A percentile compares a stretch with the other conserved stretches of the same genome.
These are phyloP conservation scores for Pharus latifolius DNA, from an alignment of 176 grass and related monocot genomes.

Conservation along the genomic window DNA sequence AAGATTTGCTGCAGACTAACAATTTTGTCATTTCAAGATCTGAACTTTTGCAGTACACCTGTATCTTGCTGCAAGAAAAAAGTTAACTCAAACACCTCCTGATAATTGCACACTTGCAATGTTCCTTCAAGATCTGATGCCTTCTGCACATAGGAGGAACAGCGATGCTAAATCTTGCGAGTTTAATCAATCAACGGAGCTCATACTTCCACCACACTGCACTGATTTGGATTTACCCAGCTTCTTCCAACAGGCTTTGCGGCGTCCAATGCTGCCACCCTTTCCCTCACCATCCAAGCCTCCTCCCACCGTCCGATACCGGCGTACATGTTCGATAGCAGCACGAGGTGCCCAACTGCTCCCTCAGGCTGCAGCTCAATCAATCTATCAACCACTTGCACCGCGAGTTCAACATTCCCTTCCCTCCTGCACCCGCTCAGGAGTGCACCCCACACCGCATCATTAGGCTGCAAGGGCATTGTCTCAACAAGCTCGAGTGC, in stretches of 20 bases:
- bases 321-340: slow-evolving; percentile 56
- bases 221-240: slow-evolving; percentile 26
- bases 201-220: slow-evolving; percentile 14
- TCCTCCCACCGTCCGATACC: slow-evolving; percentile 23
- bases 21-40: not conserved
- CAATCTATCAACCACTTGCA: slow-evolving; percentile 28
- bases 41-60: not conserved
- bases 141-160: not conserved
- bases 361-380: slow-evolving; percentile 27
- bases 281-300: slow-evolving; percentile 31
- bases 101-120: not conserved
- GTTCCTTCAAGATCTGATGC: not conserved
- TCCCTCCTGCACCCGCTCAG: slow-evolving; percentile 49
- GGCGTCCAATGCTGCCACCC: slow-evolving; percentile 23
- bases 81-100: not conserved
- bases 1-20: not conserved
- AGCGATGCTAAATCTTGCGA: not conserved
- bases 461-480: slow-evolving; percentile 47
- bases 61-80: not conserved
- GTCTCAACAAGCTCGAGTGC: slow-evolving; percentile 37
- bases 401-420: slow-evolving; percentile 42
- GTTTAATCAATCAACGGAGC: not conserved
- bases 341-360: slow-evolving; percentile 45
- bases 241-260: slow-evolving; percentile 33
- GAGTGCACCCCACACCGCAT: slow-evolving; percentile 34